These are phyloP conservation scores for Fomitiporia mediterranea DNA, from an alignment of 1,284 basidiomycete species.

Conservation along the genomic window DNA sequence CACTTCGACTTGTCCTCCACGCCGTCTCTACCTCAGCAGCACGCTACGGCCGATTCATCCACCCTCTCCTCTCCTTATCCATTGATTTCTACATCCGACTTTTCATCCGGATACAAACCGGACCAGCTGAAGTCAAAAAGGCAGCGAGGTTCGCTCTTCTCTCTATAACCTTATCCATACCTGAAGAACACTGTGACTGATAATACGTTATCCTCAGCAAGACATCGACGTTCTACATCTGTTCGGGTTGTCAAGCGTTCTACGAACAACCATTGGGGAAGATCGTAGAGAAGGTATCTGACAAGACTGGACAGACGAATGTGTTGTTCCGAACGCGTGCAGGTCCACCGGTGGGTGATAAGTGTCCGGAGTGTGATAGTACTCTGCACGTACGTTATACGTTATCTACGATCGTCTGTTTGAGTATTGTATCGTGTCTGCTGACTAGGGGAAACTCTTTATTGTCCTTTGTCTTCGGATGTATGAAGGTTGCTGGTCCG, in stretches of 20 bases:
- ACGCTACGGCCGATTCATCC: slow-evolving; percentile 89
- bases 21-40: slow-evolving; percentile 82
- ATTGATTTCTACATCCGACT: slow-evolving; percentile 98
- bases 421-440: not conserved
- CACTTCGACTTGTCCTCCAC: slow-evolving; percentile 86
- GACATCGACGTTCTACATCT: slow-evolving; percentile 79
- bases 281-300: slow-evolving; percentile 52
- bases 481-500: slow-evolving; percentile 77
- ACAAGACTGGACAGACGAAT: slow-evolving; percentile 51
- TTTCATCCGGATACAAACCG: slow-evolving; percentile 78
- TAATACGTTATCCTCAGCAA: slow-evolving; percentile 46
- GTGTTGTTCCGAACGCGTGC: slow-evolving; percentile 66
- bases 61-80: slow-evolving; percentile 88
- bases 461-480: too few species aligned
- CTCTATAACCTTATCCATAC: not conserved
- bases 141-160: slow-evolving; percentile 55
- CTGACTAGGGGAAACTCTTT: not conserved
- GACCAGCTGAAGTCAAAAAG: slow-evolving; percentile 86
- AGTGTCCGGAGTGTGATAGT: slow-evolving; percentile 81
- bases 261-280: slow-evolving; percentile 78
- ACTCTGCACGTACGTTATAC: slow-evolving; percentile 63
- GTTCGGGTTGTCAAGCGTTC: slow-evolving; percentile 75
- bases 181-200: slow-evolving; percentile 11
- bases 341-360: slow-evolving; percentile 64
- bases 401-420: too few species aligned